Conservation (phyloP, 345 rosid species). For the Kandelia obovata region DNA sequence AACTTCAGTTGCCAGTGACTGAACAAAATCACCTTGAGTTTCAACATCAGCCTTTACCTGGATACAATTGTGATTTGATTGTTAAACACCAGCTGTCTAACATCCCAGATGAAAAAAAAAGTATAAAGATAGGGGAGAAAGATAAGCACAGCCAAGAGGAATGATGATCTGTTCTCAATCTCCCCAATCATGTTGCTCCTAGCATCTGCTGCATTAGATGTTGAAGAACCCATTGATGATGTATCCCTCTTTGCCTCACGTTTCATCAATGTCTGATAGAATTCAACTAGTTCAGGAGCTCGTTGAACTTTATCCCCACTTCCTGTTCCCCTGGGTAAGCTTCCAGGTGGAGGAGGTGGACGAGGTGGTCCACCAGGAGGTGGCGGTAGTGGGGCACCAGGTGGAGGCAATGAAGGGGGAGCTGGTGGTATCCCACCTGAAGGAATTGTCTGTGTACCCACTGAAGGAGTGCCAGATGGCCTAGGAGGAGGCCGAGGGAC, state of each 20-base stretch:
- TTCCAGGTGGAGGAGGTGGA: constrained; percentile 92
- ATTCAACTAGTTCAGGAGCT: constrained; percentile 93
- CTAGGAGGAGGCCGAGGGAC: constrained; percentile 88
- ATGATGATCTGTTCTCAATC: constrained; percentile 85
- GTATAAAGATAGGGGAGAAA: constrained; percentile 15
- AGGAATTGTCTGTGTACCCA: constrained; percentile 25
- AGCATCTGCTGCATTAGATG: constrained; percentile 67
- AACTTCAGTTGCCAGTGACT: constrained; percentile 84
- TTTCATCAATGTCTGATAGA: constrained; percentile 92
- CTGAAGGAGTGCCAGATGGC: constrained; percentile 38
- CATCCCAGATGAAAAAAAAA: neutral
- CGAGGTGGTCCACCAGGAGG: constrained; percentile 55
- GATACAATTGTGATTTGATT: constrained; percentile 6
- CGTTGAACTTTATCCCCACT: constrained; percentile 79
- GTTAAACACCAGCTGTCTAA: neutral
- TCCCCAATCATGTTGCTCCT: constrained; percentile 96
- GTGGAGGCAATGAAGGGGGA: constrained; percentile 58
- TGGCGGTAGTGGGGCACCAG: constrained; percentile 40
- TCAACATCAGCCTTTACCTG: constrained; percentile 99
- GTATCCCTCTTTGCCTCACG: constrained; percentile 92
- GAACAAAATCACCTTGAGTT: constrained; percentile 97
- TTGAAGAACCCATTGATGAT: constrained; percentile 56
- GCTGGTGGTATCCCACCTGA: constrained; percentile 43
- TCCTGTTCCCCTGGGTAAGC: constrained; percentile 69
- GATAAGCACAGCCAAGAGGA: constrained; percentile 80